Evolutionary conservation across 768 basidiomycete species (phyloP).

Genomic region (Pleurotus ostreatus): DNA sequence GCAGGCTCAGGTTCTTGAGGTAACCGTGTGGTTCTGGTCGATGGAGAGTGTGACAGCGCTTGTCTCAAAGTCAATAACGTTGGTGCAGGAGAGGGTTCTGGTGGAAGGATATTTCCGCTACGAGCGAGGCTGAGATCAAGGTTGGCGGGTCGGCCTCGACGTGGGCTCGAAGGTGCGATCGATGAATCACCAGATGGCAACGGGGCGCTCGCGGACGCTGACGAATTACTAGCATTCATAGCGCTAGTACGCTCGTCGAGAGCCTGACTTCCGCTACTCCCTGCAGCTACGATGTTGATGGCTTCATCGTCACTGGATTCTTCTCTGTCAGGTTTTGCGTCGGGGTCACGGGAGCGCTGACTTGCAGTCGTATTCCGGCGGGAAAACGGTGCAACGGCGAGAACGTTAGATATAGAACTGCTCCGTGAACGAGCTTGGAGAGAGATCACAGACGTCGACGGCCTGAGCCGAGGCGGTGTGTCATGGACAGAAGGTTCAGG

Average conservation of each 20-base stretch:
- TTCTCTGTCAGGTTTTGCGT: constrained; percentile 64
- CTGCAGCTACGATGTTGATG: constrained; percentile 78
- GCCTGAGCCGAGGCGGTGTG: constrained; percentile 27
- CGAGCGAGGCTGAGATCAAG: constrained; percentile 53
- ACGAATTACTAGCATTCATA: constrained; percentile 26
- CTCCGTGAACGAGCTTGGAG: constrained; percentile 44
- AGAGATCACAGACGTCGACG: constrained; percentile 37
- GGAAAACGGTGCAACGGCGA: constrained; percentile 42
- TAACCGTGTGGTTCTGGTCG: constrained; percentile 14
- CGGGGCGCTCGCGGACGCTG: background rate
- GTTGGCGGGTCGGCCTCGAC: constrained; percentile 62
- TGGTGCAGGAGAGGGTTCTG: constrained; percentile 57
- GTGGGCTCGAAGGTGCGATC: constrained; percentile 21
- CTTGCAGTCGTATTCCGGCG: constrained; percentile 27
- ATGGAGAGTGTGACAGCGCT: constrained; percentile 42
- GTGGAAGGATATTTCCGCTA: constrained; percentile 27
- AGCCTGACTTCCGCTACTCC: constrained; percentile 74
- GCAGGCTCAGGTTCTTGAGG: constrained; percentile 27
- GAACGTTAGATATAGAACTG: constrained; percentile 56
- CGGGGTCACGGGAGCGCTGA: constrained; percentile 31
- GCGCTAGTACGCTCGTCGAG: constrained; percentile 82
- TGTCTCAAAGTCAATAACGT: constrained; percentile 65
- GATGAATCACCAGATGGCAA: constrained; percentile 5
- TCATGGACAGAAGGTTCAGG: constrained; percentile 24
- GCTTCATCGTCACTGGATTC: constrained; percentile 86